Base-by-base conservation (phyloP, 1,284 basidiomycete genomes). In the Vanrija sp. region DNA sequence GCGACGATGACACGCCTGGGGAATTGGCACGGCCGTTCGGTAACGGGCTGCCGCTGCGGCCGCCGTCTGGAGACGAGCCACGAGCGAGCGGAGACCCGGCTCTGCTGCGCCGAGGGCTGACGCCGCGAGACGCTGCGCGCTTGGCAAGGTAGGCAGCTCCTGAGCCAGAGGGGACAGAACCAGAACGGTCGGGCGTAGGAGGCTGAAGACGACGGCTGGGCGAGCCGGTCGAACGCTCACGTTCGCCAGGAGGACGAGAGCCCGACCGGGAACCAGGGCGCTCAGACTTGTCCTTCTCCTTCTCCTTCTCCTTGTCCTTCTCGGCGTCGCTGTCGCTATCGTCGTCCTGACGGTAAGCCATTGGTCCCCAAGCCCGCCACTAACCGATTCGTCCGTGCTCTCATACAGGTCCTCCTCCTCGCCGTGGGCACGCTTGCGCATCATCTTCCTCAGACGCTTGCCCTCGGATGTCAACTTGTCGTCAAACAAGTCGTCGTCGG, bases 81-180 rank as follows among this genome's bases (percentile, higher is more conserved):
- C 65, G 63, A 1, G 56, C 57, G 35, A 46, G 51, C 6, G 58
- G 60, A 19, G 58, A 57, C 6, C 53, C 53, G 18, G 57, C 59
- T 2, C 67, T 59, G 24, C 56, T 51, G 23, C 59, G 49, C n/a
- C 63, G 58, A 5, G 71, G 71, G 14, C 61, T 63, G 6, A 56
- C 64, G 7, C 63, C 66, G 35, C 69, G 54, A 12, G 62, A 63
- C 3, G 70, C 64, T 4, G 71, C 72, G n/a, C 72, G 59, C 55
- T 71, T 71, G 23, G 70, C 72, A 1, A 70, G 44, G 8, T 67
- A 49, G 19, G 66, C 65, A 5, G 65, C 57, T 4, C 70, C 72
- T 3, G 69, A 60, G 1, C 65, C 65, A 7, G 69, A 67, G 4
- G 68, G 69, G 6, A 63, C 65, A 14, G 67, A 66, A 24, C 53